Base-by-base conservation (phyloP, 306 rosid genomes). In the Adenanthera pavonina region DNA sequence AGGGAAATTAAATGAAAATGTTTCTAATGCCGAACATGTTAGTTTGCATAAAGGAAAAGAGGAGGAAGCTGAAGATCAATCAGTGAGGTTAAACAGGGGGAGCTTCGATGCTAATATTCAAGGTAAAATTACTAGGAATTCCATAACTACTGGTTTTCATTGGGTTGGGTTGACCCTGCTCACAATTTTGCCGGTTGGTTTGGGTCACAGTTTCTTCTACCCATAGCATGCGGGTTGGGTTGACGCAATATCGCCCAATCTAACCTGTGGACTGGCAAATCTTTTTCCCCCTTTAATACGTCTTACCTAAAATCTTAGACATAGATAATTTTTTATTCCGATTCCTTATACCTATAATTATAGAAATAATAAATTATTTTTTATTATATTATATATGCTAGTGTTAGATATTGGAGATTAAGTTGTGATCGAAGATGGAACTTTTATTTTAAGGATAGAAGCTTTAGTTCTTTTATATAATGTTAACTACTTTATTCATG, bases 61-160 rank as follows among this genome's bases (percentile, higher is more conserved):
- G 62, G 67, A 10, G 14, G 88, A 81, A 73, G 85, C 66, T 5
- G 78, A 80, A 40, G 77, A 17, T 79, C 84, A 56, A 75, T 78
- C 52, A 3, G 69, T 62, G 47, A 54, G 40, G 19, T 54, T 11
- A 7, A 19, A 62, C 52, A 47, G 13, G 38, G 16, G 19, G 44
- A 73, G 70, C 25, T 62, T 77, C 43, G 65, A 49, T 54, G 61
- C 48, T 16, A 77, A 75, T 61, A 44, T 73, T 64, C 82, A 84
- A 85, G 86, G 88, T 87, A 86, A 34, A 64, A 36, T 67, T 34
- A 20, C 43, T 59, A 25, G 64, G 25, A 76, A 52, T 82, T 20
- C 16, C 13, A 15, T 61, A 33, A 34, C 41, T 61, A 33, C 41
- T 11, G 34, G 25, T 7, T 13, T 19, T 56, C 34, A 19, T 7